Conservation (phyloP, 371 early-diverging fungal genomes). For the Thermomucor indicae-seudaticae region DNA sequence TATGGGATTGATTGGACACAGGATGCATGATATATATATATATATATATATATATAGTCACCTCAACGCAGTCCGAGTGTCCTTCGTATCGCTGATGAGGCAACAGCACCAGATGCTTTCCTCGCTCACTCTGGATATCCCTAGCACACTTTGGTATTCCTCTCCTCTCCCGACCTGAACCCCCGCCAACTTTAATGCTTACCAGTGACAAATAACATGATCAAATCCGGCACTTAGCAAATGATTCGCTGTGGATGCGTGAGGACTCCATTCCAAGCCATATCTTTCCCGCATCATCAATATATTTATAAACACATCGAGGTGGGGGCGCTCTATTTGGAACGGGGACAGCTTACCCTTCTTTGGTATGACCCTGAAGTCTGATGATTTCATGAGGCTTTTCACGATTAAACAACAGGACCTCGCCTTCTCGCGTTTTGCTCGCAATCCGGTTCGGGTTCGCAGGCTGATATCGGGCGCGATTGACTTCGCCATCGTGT, state of each 20-base stretch:
- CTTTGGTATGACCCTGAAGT: slow-evolving; percentile 89
- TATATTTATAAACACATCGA: neutral
- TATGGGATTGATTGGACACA: too few species aligned
- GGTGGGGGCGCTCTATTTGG: too few species aligned
- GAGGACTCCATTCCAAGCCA: slow-evolving; percentile 77
- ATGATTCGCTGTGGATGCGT: slow-evolving; percentile 55
- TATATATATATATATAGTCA: too few species aligned
- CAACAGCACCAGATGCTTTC: slow-evolving; percentile 69
- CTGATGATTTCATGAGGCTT: slow-evolving; percentile 85
- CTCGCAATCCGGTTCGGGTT: slow-evolving; percentile 97
- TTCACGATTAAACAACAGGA: slow-evolving; percentile 96
- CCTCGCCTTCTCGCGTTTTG: slow-evolving; percentile 86
- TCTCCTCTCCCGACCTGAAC: neutral
- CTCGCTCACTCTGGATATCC: slow-evolving; percentile 44
- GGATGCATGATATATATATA: too few species aligned
- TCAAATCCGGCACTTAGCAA: slow-evolving; percentile 82
- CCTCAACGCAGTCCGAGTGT: slow-evolving; percentile 91
- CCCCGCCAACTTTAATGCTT: slow-evolving; percentile 5
- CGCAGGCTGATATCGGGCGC: slow-evolving; percentile 94
- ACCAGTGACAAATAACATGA: slow-evolving; percentile 85
- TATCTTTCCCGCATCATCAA: slow-evolving; percentile 30
- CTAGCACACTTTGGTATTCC: slow-evolving; percentile 7
- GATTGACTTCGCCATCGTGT: slow-evolving; percentile 96
- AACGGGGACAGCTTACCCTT: slow-evolving; percentile 86
- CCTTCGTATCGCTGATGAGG: slow-evolving; percentile 73